Percentiles rank a stretch among this genome's conserved stretches.
Conservation (phyloP, 768 basidiomycete genomes). For the Coprinopsis cinerea region DNA sequence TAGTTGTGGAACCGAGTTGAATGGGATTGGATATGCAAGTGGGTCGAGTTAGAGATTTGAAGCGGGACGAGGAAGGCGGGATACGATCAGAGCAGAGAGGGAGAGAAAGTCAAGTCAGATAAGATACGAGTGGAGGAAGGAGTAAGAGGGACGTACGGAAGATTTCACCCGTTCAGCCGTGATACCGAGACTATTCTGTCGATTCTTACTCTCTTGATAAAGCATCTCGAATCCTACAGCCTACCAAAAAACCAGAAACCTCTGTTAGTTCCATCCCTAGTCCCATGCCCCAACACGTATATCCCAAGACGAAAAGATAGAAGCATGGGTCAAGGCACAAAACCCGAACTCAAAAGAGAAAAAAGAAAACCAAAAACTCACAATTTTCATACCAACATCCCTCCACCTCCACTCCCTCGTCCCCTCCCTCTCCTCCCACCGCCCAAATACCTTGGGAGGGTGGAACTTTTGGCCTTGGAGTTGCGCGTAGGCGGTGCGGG, state of each 20-base stretch:
- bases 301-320: too few relatives aligned
- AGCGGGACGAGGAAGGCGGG: not conserved
- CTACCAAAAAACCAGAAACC: too few relatives aligned
- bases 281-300: too few relatives aligned
- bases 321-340: too few relatives aligned
- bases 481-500: conserved; percentile 92
- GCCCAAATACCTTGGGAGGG: conserved; percentile 85
- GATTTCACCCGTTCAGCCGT: conserved; percentile 32
- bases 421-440: conserved; percentile 58
- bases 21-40: not conserved
- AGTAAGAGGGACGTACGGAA: conserved; percentile 36
- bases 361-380: too few relatives aligned
- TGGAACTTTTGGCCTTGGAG: conserved; percentile 87
- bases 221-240: conserved; percentile 97
- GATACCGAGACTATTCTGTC: conserved; percentile 32
- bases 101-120: too few relatives aligned
- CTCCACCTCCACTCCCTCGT: conserved; percentile 70
- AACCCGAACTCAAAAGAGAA: too few relatives aligned
- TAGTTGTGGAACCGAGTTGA: not conserved
- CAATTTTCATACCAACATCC: conserved; percentile 92
- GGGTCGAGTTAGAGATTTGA: not conserved
- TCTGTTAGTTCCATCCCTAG: too few relatives aligned
- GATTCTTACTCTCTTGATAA: conserved; percentile 76
- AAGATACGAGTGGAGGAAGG: not conserved
- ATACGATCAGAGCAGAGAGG: too few relatives aligned